A percentile compares a stretch with the other conserved stretches of the same genome.
Evolutionary conservation across 169 alveolate genomes (phyloP).

Genomic region (Plasmodium ovale): DNA sequence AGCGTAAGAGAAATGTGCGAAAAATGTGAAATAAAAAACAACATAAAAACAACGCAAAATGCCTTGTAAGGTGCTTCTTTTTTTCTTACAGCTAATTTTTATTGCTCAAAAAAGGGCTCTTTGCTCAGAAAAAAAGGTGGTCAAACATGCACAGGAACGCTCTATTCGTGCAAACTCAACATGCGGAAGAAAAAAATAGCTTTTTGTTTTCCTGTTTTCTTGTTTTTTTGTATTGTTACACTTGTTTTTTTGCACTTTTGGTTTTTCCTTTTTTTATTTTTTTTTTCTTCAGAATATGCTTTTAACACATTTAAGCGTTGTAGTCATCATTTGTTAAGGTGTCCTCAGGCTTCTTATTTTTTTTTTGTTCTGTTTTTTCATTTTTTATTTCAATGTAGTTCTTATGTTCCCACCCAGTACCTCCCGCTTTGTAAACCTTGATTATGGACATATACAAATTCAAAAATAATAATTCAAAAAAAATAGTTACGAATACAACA

Average conservation of each 20-base stretch:
- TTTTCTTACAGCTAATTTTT: neutral
- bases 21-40: too few species aligned
- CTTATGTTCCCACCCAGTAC: conserved; percentile 70
- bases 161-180: too few species aligned
- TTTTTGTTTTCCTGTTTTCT: neutral
- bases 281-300: too few species aligned
- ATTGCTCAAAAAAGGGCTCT: too few species aligned
- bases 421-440: conserved; percentile 47
- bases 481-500: neutral
- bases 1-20: too few species aligned
- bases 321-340: conserved; percentile 10
- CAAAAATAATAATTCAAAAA: neutral
- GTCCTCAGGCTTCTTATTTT: neutral
- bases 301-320: conserved; percentile 36
- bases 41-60: too few species aligned
- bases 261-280: neutral
- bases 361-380: neutral
- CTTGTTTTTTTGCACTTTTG: neutral
- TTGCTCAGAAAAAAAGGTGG: too few species aligned
- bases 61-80: conserved; percentile 13
- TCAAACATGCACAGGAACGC: too few species aligned
- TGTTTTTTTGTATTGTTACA: conserved; percentile 2
- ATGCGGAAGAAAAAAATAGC: neutral
- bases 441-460: conserved; percentile 27
- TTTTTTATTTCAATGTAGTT: conserved; percentile 19